These are phyloP conservation scores for Fusarium pseudoanthophilum DNA, from an alignment of 2,329 filamentous ascomycete genomes.

Conservation along the genomic window DNA sequence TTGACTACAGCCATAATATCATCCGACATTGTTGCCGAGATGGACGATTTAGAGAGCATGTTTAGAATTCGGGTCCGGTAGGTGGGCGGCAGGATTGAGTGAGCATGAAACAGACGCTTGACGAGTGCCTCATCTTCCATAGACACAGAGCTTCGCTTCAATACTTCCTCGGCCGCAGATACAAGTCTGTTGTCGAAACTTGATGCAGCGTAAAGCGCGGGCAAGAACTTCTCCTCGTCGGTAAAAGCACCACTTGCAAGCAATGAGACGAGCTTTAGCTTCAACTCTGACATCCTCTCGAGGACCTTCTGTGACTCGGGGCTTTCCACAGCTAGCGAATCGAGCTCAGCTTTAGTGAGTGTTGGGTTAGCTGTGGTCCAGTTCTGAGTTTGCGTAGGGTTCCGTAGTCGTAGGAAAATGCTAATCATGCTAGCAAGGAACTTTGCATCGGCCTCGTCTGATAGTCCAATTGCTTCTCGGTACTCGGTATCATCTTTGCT, in stretches of 20 bases:
- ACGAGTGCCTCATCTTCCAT: constrained; percentile 76
- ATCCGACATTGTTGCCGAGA: constrained; percentile 75
- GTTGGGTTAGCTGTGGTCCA: constrained; percentile 50
- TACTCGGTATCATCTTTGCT: constrained; percentile 80
- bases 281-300: constrained; percentile 57
- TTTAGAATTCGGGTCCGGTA: constrained; percentile 81
- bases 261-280: constrained; percentile 71
- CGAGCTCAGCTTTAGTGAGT: constrained; percentile 45
- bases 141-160: constrained; percentile 81
- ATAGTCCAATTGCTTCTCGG: constrained; percentile 72
- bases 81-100: constrained; percentile 76
- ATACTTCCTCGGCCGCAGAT: constrained; percentile 85
- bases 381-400: constrained; percentile 46
- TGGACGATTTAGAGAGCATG: constrained; percentile 79
- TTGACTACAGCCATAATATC: constrained; percentile 77
- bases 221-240: constrained; percentile 84
- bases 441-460: constrained; percentile 72
- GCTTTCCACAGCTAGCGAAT: constrained; percentile 46
- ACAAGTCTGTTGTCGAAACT: constrained; percentile 84
- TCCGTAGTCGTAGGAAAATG: constrained; percentile 69
- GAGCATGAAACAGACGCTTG: constrained; percentile 75
- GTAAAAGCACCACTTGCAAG: constrained; percentile 87
- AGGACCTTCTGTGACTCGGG: constrained; percentile 72
- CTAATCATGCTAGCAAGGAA: constrained; percentile 82
- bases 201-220: constrained; percentile 84